Base-by-base conservation (phyloP, 805 yeast genomes). In the Candida nonsorbophila region DNA sequence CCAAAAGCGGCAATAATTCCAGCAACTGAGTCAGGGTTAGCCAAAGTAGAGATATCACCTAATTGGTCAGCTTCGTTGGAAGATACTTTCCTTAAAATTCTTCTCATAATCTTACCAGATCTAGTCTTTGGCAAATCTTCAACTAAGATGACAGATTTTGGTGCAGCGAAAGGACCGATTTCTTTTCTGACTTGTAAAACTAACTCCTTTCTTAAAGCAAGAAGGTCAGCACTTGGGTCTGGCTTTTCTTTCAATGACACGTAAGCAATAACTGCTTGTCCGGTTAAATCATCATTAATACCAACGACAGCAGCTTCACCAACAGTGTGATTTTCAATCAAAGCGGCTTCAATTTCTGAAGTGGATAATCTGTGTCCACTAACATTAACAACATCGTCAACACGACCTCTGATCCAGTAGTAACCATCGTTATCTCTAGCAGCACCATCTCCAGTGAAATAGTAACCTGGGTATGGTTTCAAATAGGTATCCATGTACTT, bases 361-460 rank as follows among this genome's bases (percentile, higher is more conserved):
- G 94, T 84, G n/a, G 92, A 82, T 46, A 84, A 67, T 54, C 94
- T 69, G 63, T 84, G 94, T 33, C 94, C 94, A 20, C 86, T 77
- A 23, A 84, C 92, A 51, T 84, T 84, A 29, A 84, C 94, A 36
- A 84, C 94, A 54, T 84, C 94, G 55, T 84, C 94, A 37, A 84
- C 92, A 62, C 94, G 72, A 33, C 94, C 94, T 48, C 82, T 58
- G 41, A 84, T 82, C 88, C 92, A 84, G 62, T 76, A 79, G 64
- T 74, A 84, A 5, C 94, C 94, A 51, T 83, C 90, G 42, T 72
- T 67, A 53, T 84, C 94, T 51, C 88, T 72, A 12, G 87, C 90
- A 16, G 90, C 92, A 59, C 94, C 94, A 59, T 84, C 94, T 47
- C 94, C 94, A 1, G 92, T 79, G 65, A 84, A 84, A 63, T 82